Evolutionary conservation across 257 asterid species (phyloP).

Genomic region (Nicotiana benthamiana): DNA sequence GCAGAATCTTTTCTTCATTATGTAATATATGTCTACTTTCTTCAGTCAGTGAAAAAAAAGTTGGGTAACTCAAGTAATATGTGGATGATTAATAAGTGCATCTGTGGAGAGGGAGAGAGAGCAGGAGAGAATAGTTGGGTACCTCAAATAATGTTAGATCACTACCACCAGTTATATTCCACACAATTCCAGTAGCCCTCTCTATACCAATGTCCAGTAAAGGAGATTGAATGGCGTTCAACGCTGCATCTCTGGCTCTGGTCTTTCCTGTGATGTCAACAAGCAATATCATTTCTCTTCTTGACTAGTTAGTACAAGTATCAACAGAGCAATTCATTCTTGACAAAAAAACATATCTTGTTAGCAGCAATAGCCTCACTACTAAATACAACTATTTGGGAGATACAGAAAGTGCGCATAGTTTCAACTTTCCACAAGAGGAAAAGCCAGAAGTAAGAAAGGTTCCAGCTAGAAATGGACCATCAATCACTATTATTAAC

Average conservation of each 20-base stretch:
- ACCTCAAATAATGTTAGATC: slow-evolving; percentile 94
- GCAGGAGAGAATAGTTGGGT: slow-evolving; percentile 9
- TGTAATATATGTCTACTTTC: not conserved
- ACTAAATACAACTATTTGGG: not conserved
- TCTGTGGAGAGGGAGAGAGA: not conserved
- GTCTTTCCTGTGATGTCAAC: slow-evolving; percentile 57
- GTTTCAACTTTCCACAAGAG: not conserved
- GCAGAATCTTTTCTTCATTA: not conserved
- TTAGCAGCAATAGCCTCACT: not conserved
- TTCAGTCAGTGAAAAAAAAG: not conserved
- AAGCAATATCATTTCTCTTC: slow-evolving; percentile 10
- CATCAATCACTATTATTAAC: not conserved
- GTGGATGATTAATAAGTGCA: not conserved
- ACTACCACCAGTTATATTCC: slow-evolving; percentile 94
- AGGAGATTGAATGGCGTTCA: slow-evolving; percentile 89
- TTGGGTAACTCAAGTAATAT: not conserved
- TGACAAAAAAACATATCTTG: not conserved
- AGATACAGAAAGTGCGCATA: not conserved
- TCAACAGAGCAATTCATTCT: not conserved
- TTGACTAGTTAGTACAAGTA: not conserved
- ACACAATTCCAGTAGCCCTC: slow-evolving; percentile 95
- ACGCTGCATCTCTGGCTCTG: slow-evolving; percentile 91
- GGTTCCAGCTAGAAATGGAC: not conserved
- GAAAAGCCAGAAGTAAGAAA: not conserved
- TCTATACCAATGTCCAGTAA: slow-evolving; percentile 83